Evolutionary conservation across 305 asterid species (phyloP), one percentile per base, ranked within the genome.

Genomic region (Fraxinus sp.): DNA sequence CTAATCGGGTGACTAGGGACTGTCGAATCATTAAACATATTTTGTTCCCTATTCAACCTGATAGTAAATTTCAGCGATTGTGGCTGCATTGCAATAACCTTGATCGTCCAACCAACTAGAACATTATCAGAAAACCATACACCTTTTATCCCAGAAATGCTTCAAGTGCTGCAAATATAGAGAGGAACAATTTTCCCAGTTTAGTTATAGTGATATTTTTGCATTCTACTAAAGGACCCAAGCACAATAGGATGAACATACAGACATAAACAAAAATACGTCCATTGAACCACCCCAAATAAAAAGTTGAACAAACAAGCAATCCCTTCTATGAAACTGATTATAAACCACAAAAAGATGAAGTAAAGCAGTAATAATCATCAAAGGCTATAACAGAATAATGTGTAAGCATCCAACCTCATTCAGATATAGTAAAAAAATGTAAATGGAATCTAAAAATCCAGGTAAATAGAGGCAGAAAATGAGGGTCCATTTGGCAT

Each of bases 41-140:
- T n/a, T 41, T 78, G 80, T 64, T 84, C 90, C 26, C 75, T 81
- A 83, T 92, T 87, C 81, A 84, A 66, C 81, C 89, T 88, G 79
- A 87, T 82, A 24, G 86, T 86, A 36, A 84, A 49, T 79, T 90
- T 82, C 81, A 88, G 35, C 1, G 87, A 83, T 39, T 80, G 81
- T 24, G 86, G 87, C 49, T 83, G 88, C 86, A 81, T 80, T 37
- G 36, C 36, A 28, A 68, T 68, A 30, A 68, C 37, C 75, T 68
- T 13, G 36, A 52, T 26, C 6, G 77, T 82, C 87, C 87, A 88
- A 81, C 33, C 75, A 80, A 75, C 70, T 74, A 46, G 35, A 11
- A 37, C 62, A 36, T 79, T 76, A 81, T 33, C 77, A 37, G 30
- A 70, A 77, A 22, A 16, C 64, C 76, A 62, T 3, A 68, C 75